phyloP scores from a whole-genome alignment of 352 stramenopile genomes.

The Phytophthora pinifolia region DNA sequence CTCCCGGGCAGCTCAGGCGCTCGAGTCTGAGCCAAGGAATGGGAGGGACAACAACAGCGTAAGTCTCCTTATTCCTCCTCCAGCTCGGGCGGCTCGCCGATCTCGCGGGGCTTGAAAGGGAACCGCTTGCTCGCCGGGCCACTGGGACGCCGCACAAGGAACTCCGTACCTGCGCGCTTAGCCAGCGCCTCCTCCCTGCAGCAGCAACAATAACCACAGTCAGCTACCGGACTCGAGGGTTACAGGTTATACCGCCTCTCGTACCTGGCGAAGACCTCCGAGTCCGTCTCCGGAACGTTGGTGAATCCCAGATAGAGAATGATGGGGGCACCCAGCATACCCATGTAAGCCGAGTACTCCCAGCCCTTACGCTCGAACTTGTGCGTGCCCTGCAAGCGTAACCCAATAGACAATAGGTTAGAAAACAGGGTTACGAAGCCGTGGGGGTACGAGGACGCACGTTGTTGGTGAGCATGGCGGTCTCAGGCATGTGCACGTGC shows the following conservation, averaged over 20 bases:
- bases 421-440: not conserved
- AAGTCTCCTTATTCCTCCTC: slow-evolving; percentile 29
- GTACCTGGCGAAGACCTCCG: slow-evolving; percentile 78
- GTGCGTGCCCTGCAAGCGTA: slow-evolving; percentile 57
- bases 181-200: slow-evolving; percentile 60
- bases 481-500: slow-evolving; percentile 84
- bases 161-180: slow-evolving; percentile 50
- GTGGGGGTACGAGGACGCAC: slow-evolving; percentile 33
- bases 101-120: slow-evolving; percentile 41
- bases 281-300: slow-evolving; percentile 83
- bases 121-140: slow-evolving; percentile 47
- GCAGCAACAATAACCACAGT: not conserved
- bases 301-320: slow-evolving; percentile 78
- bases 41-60: slow-evolving; percentile 19
- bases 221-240: no score
- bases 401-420: not conserved
- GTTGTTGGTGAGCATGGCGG: slow-evolving; percentile 86
- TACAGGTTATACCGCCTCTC: not conserved
- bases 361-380: slow-evolving; percentile 80
- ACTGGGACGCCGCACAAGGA: slow-evolving; percentile 48
- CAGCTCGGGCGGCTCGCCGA: slow-evolving; percentile 64
- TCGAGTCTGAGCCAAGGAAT: slow-evolving; percentile 10
- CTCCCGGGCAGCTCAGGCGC: not conserved
- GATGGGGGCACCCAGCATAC: slow-evolving; percentile 64
- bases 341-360: slow-evolving; percentile 83